Evolutionary conservation across 345 rosid genomes (phyloP).

Genomic region (Salix brachista): DNA sequence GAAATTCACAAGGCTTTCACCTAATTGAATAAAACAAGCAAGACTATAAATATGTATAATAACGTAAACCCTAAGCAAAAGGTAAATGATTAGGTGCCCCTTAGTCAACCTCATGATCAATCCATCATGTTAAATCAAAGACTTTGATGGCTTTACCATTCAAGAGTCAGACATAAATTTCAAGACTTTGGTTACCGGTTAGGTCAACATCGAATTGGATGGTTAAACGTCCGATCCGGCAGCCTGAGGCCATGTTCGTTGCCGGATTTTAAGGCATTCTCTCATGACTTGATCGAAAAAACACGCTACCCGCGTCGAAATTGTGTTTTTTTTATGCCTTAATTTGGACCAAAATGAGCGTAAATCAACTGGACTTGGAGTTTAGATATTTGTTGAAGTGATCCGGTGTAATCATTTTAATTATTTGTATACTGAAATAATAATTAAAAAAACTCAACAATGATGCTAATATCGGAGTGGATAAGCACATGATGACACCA

Average conservation of each 20-base stretch:
- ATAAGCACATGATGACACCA: background rate
- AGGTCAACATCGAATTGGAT: background rate
- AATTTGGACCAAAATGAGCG: too few relatives aligned
- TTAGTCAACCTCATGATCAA: background rate
- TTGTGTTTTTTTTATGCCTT: too few relatives aligned
- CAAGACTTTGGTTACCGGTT: background rate
- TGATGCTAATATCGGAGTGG: background rate
- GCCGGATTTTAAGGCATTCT: background rate
- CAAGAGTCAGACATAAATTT: background rate
- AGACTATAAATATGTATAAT: background rate
- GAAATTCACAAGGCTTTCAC: background rate
- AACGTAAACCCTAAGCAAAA: background rate
- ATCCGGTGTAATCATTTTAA: background rate
- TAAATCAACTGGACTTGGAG: too few relatives aligned
- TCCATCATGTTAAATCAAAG: background rate
- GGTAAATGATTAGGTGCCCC: background rate
- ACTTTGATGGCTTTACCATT: background rate
- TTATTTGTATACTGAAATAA: background rate
- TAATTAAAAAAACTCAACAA: background rate
- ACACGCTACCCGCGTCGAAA: too few relatives aligned
- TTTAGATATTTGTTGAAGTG: background rate
- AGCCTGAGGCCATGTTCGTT: background rate
- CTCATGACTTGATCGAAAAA: background rate
- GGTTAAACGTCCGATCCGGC: background rate
- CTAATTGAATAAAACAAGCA: background rate